A percentile compares a stretch with the other conserved stretches of the same genome.
phyloP scores from a whole-genome alignment of 2,329 filamentous ascomycete species.

The Verticillium dahliae region DNA sequence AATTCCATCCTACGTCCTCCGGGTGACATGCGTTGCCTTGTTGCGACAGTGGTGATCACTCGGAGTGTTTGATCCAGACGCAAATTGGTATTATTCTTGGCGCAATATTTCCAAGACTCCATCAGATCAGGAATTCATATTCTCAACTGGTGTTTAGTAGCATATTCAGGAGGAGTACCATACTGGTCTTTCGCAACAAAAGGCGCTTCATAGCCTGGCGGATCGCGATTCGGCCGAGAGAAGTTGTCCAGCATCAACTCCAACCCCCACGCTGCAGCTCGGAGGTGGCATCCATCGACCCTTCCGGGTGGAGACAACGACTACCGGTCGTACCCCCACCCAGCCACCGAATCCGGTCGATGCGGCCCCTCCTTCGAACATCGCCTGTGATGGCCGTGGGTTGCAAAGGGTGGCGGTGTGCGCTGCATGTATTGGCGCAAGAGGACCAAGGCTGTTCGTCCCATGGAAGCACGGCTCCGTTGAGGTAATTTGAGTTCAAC shows the following conservation, averaged over 20 bases:
- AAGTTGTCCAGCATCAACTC: background rate
- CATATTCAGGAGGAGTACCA: background rate
- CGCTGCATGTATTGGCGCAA: background rate
- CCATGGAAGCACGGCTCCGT: background rate
- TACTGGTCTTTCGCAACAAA: no score
- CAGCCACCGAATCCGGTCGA: background rate
- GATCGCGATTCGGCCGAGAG: background rate
- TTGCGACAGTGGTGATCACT: no score
- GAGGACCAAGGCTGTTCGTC: background rate
- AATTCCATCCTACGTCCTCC: no score
- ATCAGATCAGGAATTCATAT: no score
- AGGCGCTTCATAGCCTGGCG: background rate
- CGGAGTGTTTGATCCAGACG: no score
- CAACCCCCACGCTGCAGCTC: background rate
- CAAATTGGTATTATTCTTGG: no score
- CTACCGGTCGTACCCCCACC: background rate
- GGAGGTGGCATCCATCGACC: background rate
- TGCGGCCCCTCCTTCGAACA: background rate
- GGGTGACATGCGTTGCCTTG: no score
- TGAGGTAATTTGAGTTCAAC: background rate
- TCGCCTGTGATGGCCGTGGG: background rate
- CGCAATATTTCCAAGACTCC: no score
- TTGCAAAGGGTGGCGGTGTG: background rate
- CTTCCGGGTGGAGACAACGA: background rate
- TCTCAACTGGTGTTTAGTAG: no score